phyloP scores from a whole-genome alignment of 169 alveolate species.

The Plasmodium gaboni region DNA sequence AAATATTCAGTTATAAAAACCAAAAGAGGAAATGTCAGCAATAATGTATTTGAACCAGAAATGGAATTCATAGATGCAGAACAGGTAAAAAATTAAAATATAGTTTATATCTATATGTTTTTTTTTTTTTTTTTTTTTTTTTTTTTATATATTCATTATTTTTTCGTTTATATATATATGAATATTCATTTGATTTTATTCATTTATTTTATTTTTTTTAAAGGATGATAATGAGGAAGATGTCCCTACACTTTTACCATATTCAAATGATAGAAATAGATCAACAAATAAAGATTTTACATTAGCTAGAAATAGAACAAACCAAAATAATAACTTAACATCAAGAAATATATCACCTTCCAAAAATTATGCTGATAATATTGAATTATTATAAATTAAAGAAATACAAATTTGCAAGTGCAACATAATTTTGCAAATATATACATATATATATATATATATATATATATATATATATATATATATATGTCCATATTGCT shows the following conservation, averaged over 20 bases:
- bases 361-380: slow-evolving; percentile 50
- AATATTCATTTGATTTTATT: background rate
- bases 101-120: background rate
- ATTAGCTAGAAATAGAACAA: slow-evolving; percentile 65
- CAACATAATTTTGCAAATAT: background rate
- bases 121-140: background rate
- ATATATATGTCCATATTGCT: background rate
- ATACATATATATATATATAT: background rate
- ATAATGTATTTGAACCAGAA: slow-evolving; percentile 85
- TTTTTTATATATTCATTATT: slow-evolving; percentile 5
- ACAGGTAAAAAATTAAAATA: slow-evolving; percentile 67
- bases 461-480: background rate
- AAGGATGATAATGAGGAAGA: slow-evolving; percentile 84
- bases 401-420: background rate
- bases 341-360: slow-evolving; percentile 44
- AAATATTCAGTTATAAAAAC: slow-evolving; percentile 81
- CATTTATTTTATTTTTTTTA: background rate
- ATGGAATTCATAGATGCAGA: slow-evolving; percentile 88
- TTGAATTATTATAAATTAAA: slow-evolving; percentile 47
- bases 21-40: slow-evolving; percentile 63
- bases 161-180: slow-evolving; percentile 3
- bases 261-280: slow-evolving; percentile 58
- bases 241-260: slow-evolving; percentile 83
- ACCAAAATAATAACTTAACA: slow-evolving; percentile 42
- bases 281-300: slow-evolving; percentile 58